phyloP scores from a whole-genome alignment of 495 filamentous ascomycete genomes.

The Aspergillus carlsbadensis region DNA sequence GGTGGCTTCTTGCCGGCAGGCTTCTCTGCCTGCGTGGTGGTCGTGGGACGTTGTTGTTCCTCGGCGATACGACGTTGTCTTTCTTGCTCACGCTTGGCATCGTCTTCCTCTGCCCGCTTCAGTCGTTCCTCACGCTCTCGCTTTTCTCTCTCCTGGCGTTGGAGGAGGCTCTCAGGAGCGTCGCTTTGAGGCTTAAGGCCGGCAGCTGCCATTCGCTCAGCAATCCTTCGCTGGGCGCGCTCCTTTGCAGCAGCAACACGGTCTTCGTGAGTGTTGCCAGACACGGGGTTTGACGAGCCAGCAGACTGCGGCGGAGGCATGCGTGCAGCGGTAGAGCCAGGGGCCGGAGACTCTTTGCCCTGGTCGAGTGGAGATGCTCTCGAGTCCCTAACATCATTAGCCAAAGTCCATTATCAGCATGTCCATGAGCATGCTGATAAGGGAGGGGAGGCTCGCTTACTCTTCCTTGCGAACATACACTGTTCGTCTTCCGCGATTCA shows the following conservation, averaged over 20 bases:
- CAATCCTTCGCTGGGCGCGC: constrained; percentile 95
- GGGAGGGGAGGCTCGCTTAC: constrained; percentile 33
- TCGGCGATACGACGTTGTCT: constrained; percentile 81
- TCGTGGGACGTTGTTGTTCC: constrained; percentile 72
- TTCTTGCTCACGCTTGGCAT: constrained; percentile 84
- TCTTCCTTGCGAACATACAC: constrained; percentile 75
- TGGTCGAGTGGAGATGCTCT: constrained; percentile 26
- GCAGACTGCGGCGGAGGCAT: constrained; percentile 44
- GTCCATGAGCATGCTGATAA: not conserved
- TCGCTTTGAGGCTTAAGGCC: constrained; percentile 77
- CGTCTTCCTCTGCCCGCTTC: constrained; percentile 90
- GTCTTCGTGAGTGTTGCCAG: constrained; percentile 85
- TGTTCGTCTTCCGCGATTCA: constrained; percentile 80
- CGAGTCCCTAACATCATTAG: constrained; percentile 16
- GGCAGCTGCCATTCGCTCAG: constrained; percentile 91
- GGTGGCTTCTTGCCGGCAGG: constrained; percentile 73
- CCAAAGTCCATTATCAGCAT: not conserved
- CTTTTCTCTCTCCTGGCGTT: constrained; percentile 84
- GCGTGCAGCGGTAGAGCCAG: constrained; percentile 29
- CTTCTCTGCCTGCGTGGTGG: constrained; percentile 53
- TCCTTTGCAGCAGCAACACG: constrained; percentile 94
- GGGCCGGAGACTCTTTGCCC: constrained; percentile 24
- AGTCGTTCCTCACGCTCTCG: constrained; percentile 84
- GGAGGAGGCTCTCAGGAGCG: constrained; percentile 71
- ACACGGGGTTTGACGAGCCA: constrained; percentile 42